Evolutionary conservation across 2,329 filamentous ascomycete genomes (phyloP).

Genomic region (Ramichloridium luteum): DNA sequence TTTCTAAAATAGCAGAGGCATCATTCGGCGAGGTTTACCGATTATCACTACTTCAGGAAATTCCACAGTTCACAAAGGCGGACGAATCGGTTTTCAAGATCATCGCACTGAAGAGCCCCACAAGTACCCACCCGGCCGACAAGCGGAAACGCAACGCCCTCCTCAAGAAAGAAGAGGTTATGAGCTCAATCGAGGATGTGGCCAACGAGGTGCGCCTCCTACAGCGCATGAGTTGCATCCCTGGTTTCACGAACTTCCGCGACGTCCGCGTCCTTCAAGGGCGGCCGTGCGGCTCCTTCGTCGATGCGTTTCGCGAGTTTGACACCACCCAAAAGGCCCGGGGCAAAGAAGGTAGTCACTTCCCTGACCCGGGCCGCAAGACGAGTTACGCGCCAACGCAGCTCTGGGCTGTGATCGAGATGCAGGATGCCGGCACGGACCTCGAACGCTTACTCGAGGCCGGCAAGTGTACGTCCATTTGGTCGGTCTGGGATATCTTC

Average conservation of each 20-base stretch:
- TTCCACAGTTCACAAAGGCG: constrained; percentile 18
- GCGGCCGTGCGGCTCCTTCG: constrained; percentile 40
- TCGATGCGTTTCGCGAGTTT: constrained; percentile 33
- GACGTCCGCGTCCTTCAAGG: constrained; percentile 48
- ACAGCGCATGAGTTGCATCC: constrained; percentile 45
- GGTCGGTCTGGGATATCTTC: constrained; percentile 49
- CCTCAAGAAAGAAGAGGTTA: constrained; percentile 30
- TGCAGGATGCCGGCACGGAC: constrained; percentile 52
- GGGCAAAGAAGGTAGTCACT: constrained; percentile 32
- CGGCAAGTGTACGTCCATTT: constrained; percentile 28
- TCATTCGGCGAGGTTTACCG: constrained; percentile 56
- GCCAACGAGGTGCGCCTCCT: constrained; percentile 40
- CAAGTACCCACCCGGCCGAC: constrained; percentile 30
- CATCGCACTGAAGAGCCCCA: constrained; percentile 27
- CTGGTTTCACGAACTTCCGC: constrained; percentile 51
- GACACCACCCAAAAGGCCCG: constrained; percentile 32
- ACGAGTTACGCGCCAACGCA: constrained; percentile 42
- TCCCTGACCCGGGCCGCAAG: constrained; percentile 45
- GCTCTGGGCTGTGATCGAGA: constrained; percentile 53
- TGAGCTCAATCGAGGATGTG: constrained; percentile 34
- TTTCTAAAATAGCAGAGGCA: constrained; percentile 53
- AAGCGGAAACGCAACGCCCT: constrained; percentile 39
- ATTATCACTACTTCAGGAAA: constrained; percentile 29
- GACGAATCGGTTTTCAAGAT: constrained; percentile 39
- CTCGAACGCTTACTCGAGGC: constrained; percentile 31